Base-by-base conservation (phyloP, 495 filamentous ascomycete species). In the Glutinoglossum americanum region DNA sequence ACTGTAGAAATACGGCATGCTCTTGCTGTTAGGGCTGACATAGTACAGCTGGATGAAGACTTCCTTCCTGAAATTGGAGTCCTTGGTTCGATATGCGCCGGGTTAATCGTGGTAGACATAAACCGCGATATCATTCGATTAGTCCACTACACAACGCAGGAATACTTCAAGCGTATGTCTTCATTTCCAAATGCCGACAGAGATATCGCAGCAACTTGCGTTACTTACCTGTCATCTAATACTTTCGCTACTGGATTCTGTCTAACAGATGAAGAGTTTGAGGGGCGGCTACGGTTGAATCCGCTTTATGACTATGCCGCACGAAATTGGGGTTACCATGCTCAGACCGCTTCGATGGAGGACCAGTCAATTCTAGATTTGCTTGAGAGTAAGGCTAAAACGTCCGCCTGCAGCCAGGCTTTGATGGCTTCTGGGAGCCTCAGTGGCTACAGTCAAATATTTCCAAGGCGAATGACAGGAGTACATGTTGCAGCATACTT, bases 101-200 rank as follows among this genome's bases (percentile, higher is more conserved):
- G 78, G 0, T 62, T 83, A 10, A 69, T 80, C 1, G 74, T 64
- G 0, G 55, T 77, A 1, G 73, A 80, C 51, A 21, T 70, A 28
- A 66, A 70, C 19, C 78, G 69, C 57, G 32, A 61, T 9, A 66
- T 73, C 33, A 65, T 79, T 44, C 73, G 73, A 15, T 64, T 81
- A 10, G 71, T 78, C 13, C 79, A 80, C 63, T 76, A 74, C 59
- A 78, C 78, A 1, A 66, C 75, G 0, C 70, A 78, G 57, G 69
- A 73, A 47, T 81, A 76, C 61, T 72, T 80, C 51, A 64, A 73
- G 27, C 62, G 62, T 21, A 71, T 60, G 17, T 47, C 56, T 10
- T 73, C 66, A 68, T 69, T 71, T 56, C 64, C 71, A 6, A 57
- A 66, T 57, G 69, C 69, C 2, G 58, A 71, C 33, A 13, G 37